Percentiles rank a stretch among this genome's conserved stretches.
Evolutionary conservation across 352 stramenopile species (phyloP).

Genomic region (Elongisporangium prolatum): DNA sequence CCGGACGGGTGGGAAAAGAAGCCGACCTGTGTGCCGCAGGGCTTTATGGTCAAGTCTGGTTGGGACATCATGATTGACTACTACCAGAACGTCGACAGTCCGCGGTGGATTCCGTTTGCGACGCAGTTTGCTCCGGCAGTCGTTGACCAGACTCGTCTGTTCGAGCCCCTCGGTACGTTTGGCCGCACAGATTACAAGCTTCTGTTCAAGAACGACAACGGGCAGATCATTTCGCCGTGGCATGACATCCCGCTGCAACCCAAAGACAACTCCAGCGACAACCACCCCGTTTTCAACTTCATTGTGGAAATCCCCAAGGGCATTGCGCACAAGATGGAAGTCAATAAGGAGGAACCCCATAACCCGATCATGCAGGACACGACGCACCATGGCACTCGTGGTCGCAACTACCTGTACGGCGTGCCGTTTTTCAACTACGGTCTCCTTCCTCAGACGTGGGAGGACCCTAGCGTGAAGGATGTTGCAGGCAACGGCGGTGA

Average conservation of each 20-base stretch:
- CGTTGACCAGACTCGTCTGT: slow-evolving; percentile 36
- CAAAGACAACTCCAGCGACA: slow-evolving; percentile 37
- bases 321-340: slow-evolving; percentile 98
- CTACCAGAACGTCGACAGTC: slow-evolving; percentile 94
- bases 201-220: slow-evolving; percentile 62
- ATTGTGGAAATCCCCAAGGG: slow-evolving; percentile 99
- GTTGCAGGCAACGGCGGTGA: slow-evolving; percentile 91
- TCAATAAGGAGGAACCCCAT: slow-evolving; percentile 91
- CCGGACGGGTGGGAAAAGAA: slow-evolving; percentile 66
- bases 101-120: slow-evolving; percentile 75
- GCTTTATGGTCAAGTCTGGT: slow-evolving; percentile 98
- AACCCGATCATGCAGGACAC: slow-evolving; percentile 99
- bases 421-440: slow-evolving; percentile 99
- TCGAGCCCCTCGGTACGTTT: slow-evolving; percentile 61
- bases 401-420: slow-evolving; percentile 95
- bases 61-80: slow-evolving; percentile 99
- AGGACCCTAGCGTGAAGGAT: slow-evolving; percentile 91
- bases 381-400: slow-evolving; percentile 93
- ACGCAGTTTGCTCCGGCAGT: slow-evolving; percentile 55
- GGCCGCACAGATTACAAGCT: slow-evolving; percentile 75
- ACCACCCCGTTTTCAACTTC: slow-evolving; percentile 85
- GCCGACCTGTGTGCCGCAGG: slow-evolving; percentile 93
- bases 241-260: slow-evolving; percentile 94
- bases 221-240: slow-evolving; percentile 93
- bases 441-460: slow-evolving; percentile 98